Evolutionary conservation across 1,139 yeast species (phyloP), one percentile per base, ranked within the genome.

Genomic region (Arxiozyma telluris): DNA sequence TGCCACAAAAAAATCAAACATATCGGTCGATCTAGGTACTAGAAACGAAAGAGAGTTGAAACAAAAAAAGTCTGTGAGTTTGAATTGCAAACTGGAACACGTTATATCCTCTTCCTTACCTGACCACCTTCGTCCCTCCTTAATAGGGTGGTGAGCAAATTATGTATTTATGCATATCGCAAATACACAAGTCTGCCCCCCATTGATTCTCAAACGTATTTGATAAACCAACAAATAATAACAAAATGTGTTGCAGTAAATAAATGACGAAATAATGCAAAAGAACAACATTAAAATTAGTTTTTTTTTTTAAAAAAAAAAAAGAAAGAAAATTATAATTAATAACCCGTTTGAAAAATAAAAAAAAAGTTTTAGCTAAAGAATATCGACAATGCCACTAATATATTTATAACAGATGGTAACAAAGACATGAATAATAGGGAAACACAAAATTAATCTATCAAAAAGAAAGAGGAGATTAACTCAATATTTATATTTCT

Each of bases 51-150:
- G 15, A 21, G n/a, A 34, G n/a, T 12, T 12, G 39, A 12, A 15
- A 12, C 6, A 34, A 34, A 34, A 30, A 30, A 15, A 34, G 3
- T 34, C 3, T 34, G 2, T 34, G 39, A 34, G n/a, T 34, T 6
- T 34, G 6, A 12, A 3, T 34, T 8, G n/a, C 39, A 34, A 34
- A 34, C n/a, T 15, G 4, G 39, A 34, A 34, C 6, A 2, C 12
- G 2, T 34, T 15, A 15, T 12, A 15, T 2, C 12, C n/a, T 34
- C 39, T 34, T 34, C 8, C 39, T 15, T 34, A 49, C 15, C 51
- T 50, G 55, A 59, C 52, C 65, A 61, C 67, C 55, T 63, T 62
- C 59, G 69, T 63, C 69, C 66, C 68, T 59, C 69, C 59, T 54
- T 57, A 57, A 63, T 62, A 62, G 68, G 67, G 69, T 64, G 57